These are phyloP conservation scores for Thielaviopsis populi DNA, from an alignment of 2,329 filamentous ascomycete species.

Conservation along the genomic window DNA sequence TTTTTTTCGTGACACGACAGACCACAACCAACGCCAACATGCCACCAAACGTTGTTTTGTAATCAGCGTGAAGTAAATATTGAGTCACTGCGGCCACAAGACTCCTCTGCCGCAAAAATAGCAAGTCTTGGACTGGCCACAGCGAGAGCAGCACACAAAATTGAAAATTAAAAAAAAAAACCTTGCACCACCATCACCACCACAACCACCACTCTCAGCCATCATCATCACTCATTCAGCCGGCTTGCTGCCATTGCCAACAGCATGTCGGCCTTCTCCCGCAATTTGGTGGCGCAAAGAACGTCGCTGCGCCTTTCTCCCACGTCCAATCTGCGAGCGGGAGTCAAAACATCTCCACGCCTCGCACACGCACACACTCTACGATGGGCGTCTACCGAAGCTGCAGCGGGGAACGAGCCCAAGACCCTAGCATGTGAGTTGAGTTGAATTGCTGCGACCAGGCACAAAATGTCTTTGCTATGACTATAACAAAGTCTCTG, in stretches of 20 bases:
- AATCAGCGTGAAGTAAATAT: not conserved
- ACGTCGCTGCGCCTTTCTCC: not conserved
- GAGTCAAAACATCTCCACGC: not conserved
- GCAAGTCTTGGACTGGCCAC: not conserved
- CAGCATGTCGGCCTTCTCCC: not conserved
- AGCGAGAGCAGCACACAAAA: not conserved
- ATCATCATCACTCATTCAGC: not conserved
- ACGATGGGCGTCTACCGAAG: constrained; percentile 11
- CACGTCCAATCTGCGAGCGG: not conserved
- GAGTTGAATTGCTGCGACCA: not conserved
- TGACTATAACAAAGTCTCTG: constrained; percentile 2
- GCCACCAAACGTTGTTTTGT: not conserved
- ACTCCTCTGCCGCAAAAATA: not conserved
- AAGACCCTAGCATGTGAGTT: constrained; percentile 30
- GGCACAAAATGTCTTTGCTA: not conserved
- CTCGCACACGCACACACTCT: not conserved
- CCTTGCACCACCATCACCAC: not conserved
- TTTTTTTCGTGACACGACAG: not conserved
- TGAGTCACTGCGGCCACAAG: not conserved
- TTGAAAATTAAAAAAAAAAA: not conserved
- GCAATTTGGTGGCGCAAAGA: not conserved
- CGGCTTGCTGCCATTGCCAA: not conserved
- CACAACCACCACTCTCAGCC: not conserved
- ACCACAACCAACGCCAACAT: not conserved
- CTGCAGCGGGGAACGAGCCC: constrained; percentile 12